A percentile compares a stretch with the other conserved stretches of the same genome.
phyloP scores from a whole-genome alignment of 2,329 filamentous ascomycete genomes.

The Didymella sp. region DNA sequence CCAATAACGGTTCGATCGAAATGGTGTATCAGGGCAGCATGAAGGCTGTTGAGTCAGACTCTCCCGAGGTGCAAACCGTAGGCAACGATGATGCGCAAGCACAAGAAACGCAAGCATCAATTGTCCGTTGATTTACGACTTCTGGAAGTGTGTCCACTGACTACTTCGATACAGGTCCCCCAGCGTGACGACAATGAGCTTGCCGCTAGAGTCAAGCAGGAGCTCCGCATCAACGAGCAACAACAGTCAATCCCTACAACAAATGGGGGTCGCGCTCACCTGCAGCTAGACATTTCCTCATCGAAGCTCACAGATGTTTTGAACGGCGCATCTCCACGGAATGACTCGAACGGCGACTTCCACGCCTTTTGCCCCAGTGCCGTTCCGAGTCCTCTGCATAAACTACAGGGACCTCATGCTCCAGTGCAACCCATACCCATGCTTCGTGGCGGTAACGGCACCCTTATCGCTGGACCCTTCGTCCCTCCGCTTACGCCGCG shows the following conservation, averaged over 20 bases:
- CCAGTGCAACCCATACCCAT: conserved; percentile 18
- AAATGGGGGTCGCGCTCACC: neutral
- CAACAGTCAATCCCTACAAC: conserved; percentile 3
- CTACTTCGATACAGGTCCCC: neutral
- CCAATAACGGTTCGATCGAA: conserved; percentile 30
- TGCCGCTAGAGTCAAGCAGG: conserved; percentile 29
- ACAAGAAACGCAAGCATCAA: conserved; percentile 2
- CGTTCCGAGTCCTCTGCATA: conserved; percentile 43
- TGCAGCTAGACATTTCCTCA: conserved; percentile 31
- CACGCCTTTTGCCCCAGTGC: conserved; percentile 35
- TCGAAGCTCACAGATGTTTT: conserved; percentile 42
- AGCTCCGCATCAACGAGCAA: conserved; percentile 26
- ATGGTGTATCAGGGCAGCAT: conserved; percentile 37
- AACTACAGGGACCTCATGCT: conserved; percentile 12
- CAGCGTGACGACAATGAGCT: conserved; percentile 19
- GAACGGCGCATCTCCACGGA: conserved; percentile 26
- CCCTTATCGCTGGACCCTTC: conserved; percentile 2
- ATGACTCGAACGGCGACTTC: conserved; percentile 30
- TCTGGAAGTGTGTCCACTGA: neutral
- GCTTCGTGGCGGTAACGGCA: neutral
- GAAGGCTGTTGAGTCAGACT: conserved; percentile 30
- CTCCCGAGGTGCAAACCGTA: conserved; percentile 18
- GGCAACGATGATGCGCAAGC: conserved; percentile 10
- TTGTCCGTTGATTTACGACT: neutral
- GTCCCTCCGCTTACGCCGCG: conserved; percentile 16